phyloP scores from a whole-genome alignment of 176 grass and related monocot species.

The Microstegium vimineum region DNA sequence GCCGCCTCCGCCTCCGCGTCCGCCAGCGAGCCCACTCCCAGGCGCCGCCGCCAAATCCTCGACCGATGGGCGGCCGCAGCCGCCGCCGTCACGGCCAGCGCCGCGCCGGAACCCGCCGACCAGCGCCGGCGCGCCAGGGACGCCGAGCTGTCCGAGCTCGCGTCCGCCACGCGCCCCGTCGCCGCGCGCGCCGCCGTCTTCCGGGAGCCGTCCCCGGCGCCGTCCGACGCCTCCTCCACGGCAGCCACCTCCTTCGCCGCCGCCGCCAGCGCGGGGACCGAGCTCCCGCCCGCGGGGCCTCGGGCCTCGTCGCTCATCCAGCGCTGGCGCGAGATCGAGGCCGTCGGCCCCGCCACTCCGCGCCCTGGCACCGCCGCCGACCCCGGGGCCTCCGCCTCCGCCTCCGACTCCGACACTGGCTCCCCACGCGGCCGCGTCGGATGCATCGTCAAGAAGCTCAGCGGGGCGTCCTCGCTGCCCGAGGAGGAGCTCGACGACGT shows the following conservation, averaged over 20 bases:
- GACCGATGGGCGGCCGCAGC: conserved; percentile 60
- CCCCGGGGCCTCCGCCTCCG: background rate
- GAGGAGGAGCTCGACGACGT: conserved; percentile 43
- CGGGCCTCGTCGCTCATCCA: conserved; percentile 91
- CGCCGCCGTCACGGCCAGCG: conserved; percentile 18
- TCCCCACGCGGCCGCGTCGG: conserved; percentile 47
- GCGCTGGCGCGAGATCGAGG: conserved; percentile 93
- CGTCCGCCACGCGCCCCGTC: conserved; percentile 55
- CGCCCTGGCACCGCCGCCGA: background rate
- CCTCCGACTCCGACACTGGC: conserved; percentile 35
- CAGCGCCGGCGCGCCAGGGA: conserved; percentile 47
- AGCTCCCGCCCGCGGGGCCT: conserved; percentile 46
- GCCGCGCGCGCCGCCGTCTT: conserved; percentile 52
- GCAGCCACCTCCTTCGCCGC: background rate
- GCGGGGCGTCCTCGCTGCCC: conserved; percentile 37
- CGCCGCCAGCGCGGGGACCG: background rate
- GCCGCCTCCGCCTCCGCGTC: too few relatives aligned
- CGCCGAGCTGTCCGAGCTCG: conserved; percentile 49
- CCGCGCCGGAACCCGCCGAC: conserved; percentile 25
- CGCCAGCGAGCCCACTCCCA: conserved; percentile 22
- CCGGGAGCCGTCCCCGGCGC: conserved; percentile 39
- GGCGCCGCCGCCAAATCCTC: conserved; percentile 46
- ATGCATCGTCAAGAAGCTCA: conserved; percentile 51
- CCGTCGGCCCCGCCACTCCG: conserved; percentile 31
- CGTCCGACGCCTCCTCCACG: conserved; percentile 41